These are phyloP conservation scores for Penicillium simplicissimum DNA, from an alignment of 495 filamentous ascomycete genomes.

Conservation along the genomic window DNA sequence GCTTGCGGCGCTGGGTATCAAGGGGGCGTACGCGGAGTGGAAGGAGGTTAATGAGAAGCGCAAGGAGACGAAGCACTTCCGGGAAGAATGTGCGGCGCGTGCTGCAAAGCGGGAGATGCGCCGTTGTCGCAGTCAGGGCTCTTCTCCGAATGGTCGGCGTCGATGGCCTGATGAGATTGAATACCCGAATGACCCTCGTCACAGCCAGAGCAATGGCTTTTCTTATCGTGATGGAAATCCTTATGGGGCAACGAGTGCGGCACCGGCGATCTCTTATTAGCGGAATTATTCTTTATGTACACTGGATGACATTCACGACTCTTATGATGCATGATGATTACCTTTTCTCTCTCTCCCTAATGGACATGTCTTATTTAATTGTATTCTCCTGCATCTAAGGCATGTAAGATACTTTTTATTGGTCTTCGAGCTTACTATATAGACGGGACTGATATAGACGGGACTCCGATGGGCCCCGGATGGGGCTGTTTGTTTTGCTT, in stretches of 20 bases:
- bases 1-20: constrained; percentile 84
- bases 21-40: constrained; percentile 77
- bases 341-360: neutral
- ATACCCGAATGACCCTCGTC: constrained; percentile 10
- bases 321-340: neutral
- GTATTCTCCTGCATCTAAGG: too few species aligned
- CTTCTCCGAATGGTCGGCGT: constrained; percentile 3
- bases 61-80: constrained; percentile 53
- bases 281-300: neutral
- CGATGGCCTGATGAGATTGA: constrained; percentile 35
- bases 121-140: constrained; percentile 22
- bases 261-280: constrained; percentile 18
- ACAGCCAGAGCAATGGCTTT: constrained; percentile 4
- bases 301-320: neutral
- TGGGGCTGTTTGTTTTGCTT: constrained; percentile 1
- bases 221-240: constrained; percentile 19
- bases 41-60: constrained; percentile 64
- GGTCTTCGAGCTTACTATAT: neutral
- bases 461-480: neutral
- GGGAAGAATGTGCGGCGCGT: constrained; percentile 47
- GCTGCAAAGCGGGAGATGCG: constrained; percentile 34
- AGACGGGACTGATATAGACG: neutral
- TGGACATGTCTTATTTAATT: neutral
- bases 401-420: neutral
- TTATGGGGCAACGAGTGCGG: constrained; percentile 13